phyloP scores from a whole-genome alignment of 495 filamentous ascomycete genomes.

The Neurospora cerealis region DNA sequence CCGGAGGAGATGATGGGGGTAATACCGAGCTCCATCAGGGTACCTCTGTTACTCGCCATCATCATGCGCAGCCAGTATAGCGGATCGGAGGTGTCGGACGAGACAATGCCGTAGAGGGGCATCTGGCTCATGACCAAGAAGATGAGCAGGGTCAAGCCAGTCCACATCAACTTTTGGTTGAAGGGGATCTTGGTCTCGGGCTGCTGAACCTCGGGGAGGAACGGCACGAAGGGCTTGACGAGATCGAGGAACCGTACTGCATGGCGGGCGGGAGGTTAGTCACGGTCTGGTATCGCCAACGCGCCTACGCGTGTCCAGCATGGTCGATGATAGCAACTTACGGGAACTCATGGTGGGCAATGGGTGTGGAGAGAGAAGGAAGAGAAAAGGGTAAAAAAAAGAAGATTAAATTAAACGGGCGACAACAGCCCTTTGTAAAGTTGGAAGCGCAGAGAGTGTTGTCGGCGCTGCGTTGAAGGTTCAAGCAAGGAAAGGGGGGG shows the following conservation, averaged over 20 bases:
- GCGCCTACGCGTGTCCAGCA: conserved; percentile 22
- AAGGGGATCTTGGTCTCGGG: conserved; percentile 95
- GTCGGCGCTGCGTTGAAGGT: conserved; percentile 29
- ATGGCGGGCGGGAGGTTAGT: conserved; percentile 4
- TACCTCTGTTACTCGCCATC: conserved; percentile 97
- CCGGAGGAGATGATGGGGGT: conserved; percentile 98
- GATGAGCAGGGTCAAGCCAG: conserved; percentile 89
- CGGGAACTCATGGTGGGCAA: conserved; percentile 47
- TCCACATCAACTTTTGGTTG: conserved; percentile 99
- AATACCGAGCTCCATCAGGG: conserved; percentile 98
- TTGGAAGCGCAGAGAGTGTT: conserved; percentile 21
- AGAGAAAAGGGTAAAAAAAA: conserved; percentile 21
- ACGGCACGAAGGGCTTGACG: conserved; percentile 97
- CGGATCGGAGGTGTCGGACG: conserved; percentile 93
- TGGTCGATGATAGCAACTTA: conserved; percentile 34
- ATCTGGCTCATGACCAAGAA: conserved; percentile 99
- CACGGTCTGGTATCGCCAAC: conserved; percentile 2
- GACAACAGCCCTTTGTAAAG: conserved; percentile 28
- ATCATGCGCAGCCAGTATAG: conserved; percentile 99
- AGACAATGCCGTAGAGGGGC: conserved; percentile 93
- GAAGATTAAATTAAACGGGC: conserved; percentile 30
- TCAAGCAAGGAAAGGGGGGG: conserved; percentile 14
- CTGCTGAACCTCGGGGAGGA: conserved; percentile 96
- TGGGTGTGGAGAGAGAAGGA: conserved; percentile 12
- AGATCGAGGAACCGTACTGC: conserved; percentile 98